Evolutionary conservation across 352 stramenopile species (phyloP).

Genomic region (Blastocystis sp.): DNA sequence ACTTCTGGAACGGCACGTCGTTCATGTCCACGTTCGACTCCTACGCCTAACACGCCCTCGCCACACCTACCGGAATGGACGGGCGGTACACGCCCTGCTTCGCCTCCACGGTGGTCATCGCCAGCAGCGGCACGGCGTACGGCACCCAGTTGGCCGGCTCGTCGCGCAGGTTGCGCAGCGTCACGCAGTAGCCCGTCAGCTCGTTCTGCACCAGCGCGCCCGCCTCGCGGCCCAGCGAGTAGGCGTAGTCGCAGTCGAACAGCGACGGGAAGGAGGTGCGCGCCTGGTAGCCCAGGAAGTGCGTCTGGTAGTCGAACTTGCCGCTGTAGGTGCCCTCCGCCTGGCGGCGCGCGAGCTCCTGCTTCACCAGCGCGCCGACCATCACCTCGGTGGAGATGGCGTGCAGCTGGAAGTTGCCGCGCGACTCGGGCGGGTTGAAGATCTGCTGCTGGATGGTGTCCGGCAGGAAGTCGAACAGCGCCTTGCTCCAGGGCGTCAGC

Average conservation of each 20-base stretch:
- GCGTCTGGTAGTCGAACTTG: conserved; percentile 58
- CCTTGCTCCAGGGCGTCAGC: conserved; percentile 71
- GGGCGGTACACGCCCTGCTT: conserved; percentile 64
- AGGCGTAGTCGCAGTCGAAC: conserved; percentile 75
- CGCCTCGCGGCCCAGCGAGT: conserved; percentile 72
- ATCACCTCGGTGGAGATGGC: conserved; percentile 75
- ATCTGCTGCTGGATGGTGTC: conserved; percentile 70
- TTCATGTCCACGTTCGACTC: conserved; percentile 32
- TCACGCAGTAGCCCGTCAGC: conserved; percentile 71
- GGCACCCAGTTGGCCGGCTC: conserved; percentile 68
- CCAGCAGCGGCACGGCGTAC: conserved; percentile 64
- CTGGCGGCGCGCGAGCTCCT: conserved; percentile 73
- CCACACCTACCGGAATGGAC: conserved; percentile 37
- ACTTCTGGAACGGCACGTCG: conserved; percentile 62
- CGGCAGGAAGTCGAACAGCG: conserved; percentile 70
- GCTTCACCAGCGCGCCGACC: conserved; percentile 72
- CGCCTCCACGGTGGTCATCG: conserved; percentile 65
- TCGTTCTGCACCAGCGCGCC: conserved; percentile 71
- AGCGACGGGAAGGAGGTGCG: conserved; percentile 71
- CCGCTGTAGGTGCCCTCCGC: conserved; percentile 73
- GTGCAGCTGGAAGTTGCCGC: conserved; percentile 72
- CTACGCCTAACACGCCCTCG: too few relatives aligned
- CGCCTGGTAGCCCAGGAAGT: conserved; percentile 72
- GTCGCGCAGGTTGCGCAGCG: conserved; percentile 70
- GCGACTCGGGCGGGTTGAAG: conserved; percentile 67